phyloP scores from a whole-genome alignment of 148 eudicot genomes.

The Silene latifolia region DNA sequence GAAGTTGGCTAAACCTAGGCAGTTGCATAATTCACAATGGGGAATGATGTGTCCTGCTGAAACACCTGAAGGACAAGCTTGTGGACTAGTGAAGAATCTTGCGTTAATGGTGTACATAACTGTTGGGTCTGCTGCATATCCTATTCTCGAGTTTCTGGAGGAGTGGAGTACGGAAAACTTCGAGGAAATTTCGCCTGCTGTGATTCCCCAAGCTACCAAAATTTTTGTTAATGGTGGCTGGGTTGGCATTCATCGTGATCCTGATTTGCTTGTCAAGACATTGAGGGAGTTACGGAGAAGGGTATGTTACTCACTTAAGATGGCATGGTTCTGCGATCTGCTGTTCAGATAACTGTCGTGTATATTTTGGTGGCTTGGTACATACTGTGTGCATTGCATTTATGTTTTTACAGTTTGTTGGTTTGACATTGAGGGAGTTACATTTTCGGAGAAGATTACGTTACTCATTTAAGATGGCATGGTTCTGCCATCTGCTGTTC shows the following conservation, averaged over 20 bases:
- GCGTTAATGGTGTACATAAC: conserved; percentile 95
- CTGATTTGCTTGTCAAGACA: conserved; percentile 86
- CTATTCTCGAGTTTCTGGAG: conserved; percentile 89
- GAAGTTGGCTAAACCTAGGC: conserved; percentile 95
- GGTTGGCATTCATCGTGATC: conserved; percentile 99
- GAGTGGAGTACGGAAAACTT: conserved; percentile 99
- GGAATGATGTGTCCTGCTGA: conserved; percentile 99
- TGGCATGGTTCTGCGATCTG: conserved; percentile 15
- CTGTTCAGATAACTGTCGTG: conserved; percentile 1
- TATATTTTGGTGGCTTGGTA: conserved; percentile 2
- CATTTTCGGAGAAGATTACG: conserved; percentile 91
- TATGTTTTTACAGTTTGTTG: background rate
- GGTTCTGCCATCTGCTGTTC: conserved; percentile 15
- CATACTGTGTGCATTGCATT: background rate
- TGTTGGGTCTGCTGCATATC: conserved; percentile 97
- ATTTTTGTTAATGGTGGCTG: conserved; percentile 97
- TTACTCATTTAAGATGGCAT: conserved; percentile 5
- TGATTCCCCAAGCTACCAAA: conserved; percentile 90
- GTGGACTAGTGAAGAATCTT: conserved; percentile 95
- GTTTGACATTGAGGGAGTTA: conserved; percentile 58
- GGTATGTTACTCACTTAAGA: conserved; percentile 36
- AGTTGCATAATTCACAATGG: conserved; percentile 98
- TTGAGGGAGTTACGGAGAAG: conserved; percentile 82
- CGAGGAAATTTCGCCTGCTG: conserved; percentile 95
- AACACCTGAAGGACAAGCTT: conserved; percentile 99